Evolutionary conservation across 2,329 filamentous ascomycete genomes (phyloP), one percentile per base, ranked within the genome.

Genomic region (Juglanconis sp.): DNA sequence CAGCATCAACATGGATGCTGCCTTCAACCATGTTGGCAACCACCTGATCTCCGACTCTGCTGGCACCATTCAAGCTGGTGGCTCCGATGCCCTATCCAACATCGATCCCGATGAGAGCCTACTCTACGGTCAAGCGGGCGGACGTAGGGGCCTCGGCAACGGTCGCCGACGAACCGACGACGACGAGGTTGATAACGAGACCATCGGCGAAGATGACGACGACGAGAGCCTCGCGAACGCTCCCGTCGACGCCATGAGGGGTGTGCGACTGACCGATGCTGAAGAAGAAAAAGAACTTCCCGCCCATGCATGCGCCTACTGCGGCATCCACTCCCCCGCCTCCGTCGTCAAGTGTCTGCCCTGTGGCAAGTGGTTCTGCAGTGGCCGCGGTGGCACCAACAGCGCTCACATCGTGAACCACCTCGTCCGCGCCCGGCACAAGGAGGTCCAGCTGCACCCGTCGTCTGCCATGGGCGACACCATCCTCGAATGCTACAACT

Each of bases 361-460:
- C 63, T 99, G 95, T 80, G 94, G 86, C 79, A 99, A 98, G 74
- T 99, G 95, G 95, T 99, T 99, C 74, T 99, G 95, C 78, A 98
- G 93, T 76, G 93, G 94, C 62, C 91, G 94, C 70, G 94, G 95
- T 67, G 99, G 97, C 75, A 93, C 93, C 17, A 96, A 91, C 55
- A 97, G 94, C 32, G 96, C 94, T 38, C 95, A 99, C 73, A 98
- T 99, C 68, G 92, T 99, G 77, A 98, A 98, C 74, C 95, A 99
- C 72, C 86, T 99, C 38, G 95, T 99, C 63, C 90, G 96, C 70
- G 94, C 96, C 65, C 90, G 95, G 65, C 95, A 99, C 80, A 99
- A 98, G 81, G 96, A 99, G 78, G 95, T 99, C 56, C 94, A 97
- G 75, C 86, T 99, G 58, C 95, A 99, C 73, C 94, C 95, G 7